A percentile compares a stretch with the other conserved stretches of the same genome.
Evolutionary conservation across 164 flowering plant genomes (phyloP).

Genomic region (Cinnamomum chago): DNA sequence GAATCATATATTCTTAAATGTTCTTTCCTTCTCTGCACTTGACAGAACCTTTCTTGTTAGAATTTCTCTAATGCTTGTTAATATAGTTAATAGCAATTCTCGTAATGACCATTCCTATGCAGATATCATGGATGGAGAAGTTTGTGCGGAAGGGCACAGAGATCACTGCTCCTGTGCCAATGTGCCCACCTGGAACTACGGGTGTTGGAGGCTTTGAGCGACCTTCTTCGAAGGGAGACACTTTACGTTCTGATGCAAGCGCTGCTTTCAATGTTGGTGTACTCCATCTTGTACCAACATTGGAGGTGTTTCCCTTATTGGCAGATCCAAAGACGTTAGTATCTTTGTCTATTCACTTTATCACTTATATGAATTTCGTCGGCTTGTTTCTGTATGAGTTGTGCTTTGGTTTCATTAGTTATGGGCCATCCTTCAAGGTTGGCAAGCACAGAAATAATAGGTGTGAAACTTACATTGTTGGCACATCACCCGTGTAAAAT

Average conservation of each 20-base stretch:
- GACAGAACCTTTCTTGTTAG: background rate
- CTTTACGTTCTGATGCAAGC: conserved; percentile 78
- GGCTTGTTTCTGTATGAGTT: too few relatives aligned
- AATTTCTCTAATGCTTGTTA: background rate
- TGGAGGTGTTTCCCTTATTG: conserved; percentile 92
- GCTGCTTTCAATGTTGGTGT: conserved; percentile 86
- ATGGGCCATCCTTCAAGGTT: too few relatives aligned
- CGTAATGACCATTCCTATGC: conserved; percentile 14
- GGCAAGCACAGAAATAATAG: too few relatives aligned
- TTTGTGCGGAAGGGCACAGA: conserved; percentile 90
- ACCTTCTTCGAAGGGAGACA: conserved; percentile 80
- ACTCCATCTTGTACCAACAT: conserved; percentile 86
- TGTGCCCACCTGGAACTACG: conserved; percentile 86
- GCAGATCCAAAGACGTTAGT: conserved; percentile 74
- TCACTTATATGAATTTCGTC: background rate
- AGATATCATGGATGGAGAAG: conserved; percentile 99
- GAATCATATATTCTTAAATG: too few relatives aligned
- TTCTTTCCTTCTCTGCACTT: background rate
- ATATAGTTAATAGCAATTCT: background rate
- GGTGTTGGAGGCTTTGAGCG: conserved; percentile 98
- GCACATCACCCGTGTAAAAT: too few relatives aligned
- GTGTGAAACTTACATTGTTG: too few relatives aligned
- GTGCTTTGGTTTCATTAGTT: too few relatives aligned
- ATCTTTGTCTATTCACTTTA: background rate
- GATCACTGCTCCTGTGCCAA: conserved; percentile 96